These are phyloP conservation scores for Xylariaceae sp. DNA, from an alignment of 2,329 filamentous ascomycete genomes.

Conservation along the genomic window DNA sequence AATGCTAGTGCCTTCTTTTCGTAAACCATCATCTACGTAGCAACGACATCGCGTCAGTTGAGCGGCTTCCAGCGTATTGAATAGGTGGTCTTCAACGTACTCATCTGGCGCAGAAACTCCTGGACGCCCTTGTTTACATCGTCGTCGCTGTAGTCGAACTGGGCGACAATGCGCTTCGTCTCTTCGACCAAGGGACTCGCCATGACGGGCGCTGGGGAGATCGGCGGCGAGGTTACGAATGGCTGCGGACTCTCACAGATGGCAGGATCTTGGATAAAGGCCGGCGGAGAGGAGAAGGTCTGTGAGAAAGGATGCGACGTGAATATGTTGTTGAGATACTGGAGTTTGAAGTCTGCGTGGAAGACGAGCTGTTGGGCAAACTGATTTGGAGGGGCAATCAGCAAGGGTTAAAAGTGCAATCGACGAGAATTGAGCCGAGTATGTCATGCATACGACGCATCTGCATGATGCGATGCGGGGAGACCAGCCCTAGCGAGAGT, in stretches of 20 bases:
- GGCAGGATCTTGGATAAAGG: slow-evolving; percentile 37
- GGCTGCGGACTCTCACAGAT: slow-evolving; percentile 51
- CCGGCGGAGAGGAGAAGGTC: slow-evolving; percentile 39
- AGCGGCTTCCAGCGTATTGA: not conserved
- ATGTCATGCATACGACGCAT: slow-evolving; percentile 22
- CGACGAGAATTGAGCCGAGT: slow-evolving; percentile 17
- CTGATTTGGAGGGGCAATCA: slow-evolving; percentile 33
- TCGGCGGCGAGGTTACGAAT: slow-evolving; percentile 49
- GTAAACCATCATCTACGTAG: slow-evolving; percentile 67
- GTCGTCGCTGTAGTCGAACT: slow-evolving; percentile 78
- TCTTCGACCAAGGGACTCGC: slow-evolving; percentile 52
- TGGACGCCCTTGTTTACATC: slow-evolving; percentile 74
- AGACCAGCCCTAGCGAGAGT: slow-evolving; percentile 19
- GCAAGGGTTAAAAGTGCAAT: slow-evolving; percentile 16
- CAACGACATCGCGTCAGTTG: slow-evolving; percentile 14
- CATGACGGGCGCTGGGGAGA: slow-evolving; percentile 55
- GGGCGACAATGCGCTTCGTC: slow-evolving; percentile 70
- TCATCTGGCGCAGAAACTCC: slow-evolving; percentile 84
- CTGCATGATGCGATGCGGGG: slow-evolving; percentile 15
- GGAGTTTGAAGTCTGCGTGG: slow-evolving; percentile 45
- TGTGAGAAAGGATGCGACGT: slow-evolving; percentile 32
- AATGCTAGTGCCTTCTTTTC: slow-evolving; percentile 71
- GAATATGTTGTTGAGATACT: slow-evolving; percentile 33
- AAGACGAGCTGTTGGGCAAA: slow-evolving; percentile 43
- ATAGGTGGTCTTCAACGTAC: slow-evolving; percentile 37